Evolutionary conservation across 208 protist species (phyloP).

Genomic region (Acanthamoeba lenticulata): DNA sequence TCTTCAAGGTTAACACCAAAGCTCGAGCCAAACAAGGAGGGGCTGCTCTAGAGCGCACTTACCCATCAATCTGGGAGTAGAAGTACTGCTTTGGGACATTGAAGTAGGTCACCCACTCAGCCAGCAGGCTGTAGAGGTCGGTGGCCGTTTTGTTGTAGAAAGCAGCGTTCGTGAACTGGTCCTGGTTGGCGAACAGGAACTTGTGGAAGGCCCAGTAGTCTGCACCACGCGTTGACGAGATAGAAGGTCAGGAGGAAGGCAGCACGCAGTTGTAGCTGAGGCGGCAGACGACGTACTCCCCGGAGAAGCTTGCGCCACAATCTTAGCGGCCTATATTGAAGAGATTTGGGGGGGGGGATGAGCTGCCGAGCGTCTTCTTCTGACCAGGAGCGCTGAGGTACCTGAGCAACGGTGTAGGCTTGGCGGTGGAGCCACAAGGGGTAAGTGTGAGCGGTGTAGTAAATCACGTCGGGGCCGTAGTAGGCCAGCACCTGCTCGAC

Average conservation of each 20-base stretch:
- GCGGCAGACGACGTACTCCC: neutral
- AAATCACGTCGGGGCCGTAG: slow-evolving; percentile 29
- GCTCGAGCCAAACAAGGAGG: no score
- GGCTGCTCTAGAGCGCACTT: neutral
- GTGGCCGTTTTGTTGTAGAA: slow-evolving; percentile 11
- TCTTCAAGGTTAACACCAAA: neutral
- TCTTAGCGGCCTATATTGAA: neutral
- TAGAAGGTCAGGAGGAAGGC: no score
- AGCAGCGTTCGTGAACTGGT: neutral
- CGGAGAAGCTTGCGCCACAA: neutral
- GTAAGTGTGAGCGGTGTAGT: slow-evolving; percentile 43
- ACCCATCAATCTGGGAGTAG: slow-evolving; percentile 14
- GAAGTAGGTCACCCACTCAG: neutral
- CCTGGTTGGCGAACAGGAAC: neutral
- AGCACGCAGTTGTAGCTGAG: no score
- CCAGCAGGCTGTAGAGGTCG: neutral
- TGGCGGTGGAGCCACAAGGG: slow-evolving; percentile 60
- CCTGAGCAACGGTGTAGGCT: slow-evolving; percentile 36
- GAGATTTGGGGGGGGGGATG: no score
- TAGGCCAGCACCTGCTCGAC: slow-evolving; percentile 36
- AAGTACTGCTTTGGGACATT: neutral
- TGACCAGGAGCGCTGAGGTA: no score
- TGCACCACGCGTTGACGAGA: no score
- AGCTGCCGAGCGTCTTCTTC: no score
- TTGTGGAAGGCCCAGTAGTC: neutral